Percentiles rank a stretch among this genome's conserved stretches.
Conservation (phyloP, 495 filamentous ascomycete species). For the Letharia columbiana region DNA sequence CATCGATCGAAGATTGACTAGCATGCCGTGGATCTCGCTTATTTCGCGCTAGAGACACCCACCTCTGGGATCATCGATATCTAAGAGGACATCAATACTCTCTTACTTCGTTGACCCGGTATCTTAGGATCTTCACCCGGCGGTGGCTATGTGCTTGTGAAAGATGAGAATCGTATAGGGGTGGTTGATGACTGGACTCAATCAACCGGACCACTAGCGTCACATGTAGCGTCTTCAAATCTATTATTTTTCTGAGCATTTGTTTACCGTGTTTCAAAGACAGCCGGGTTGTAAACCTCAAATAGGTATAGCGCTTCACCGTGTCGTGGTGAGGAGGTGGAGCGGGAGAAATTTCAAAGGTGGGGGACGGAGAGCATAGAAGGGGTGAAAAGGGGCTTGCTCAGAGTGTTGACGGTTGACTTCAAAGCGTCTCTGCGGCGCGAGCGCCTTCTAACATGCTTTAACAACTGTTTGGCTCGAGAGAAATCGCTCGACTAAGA, state of each 20-base stretch:
- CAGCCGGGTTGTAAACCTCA: not conserved
- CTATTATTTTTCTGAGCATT: not conserved
- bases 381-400: not conserved
- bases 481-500: not conserved
- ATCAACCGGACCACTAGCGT: not conserved
- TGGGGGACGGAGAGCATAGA: not conserved
- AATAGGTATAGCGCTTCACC: not conserved
- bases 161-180: too few relatives aligned
- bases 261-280: not conserved
- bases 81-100: not conserved
- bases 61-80: not conserved
- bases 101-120: not conserved
- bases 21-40: not conserved
- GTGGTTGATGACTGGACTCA: not conserved
- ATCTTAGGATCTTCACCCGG: not conserved
- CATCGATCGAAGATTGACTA: not conserved
- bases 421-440: not conserved
- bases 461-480: not conserved
- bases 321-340: not conserved
- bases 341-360: not conserved
- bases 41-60: not conserved
- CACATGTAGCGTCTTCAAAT: not conserved
- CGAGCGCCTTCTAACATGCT: not conserved
- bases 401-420: not conserved
- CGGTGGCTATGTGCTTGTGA: not conserved